These are phyloP conservation scores for Friedmanniomyces simplex DNA, from an alignment of 495 filamentous ascomycete species.

Conservation along the genomic window DNA sequence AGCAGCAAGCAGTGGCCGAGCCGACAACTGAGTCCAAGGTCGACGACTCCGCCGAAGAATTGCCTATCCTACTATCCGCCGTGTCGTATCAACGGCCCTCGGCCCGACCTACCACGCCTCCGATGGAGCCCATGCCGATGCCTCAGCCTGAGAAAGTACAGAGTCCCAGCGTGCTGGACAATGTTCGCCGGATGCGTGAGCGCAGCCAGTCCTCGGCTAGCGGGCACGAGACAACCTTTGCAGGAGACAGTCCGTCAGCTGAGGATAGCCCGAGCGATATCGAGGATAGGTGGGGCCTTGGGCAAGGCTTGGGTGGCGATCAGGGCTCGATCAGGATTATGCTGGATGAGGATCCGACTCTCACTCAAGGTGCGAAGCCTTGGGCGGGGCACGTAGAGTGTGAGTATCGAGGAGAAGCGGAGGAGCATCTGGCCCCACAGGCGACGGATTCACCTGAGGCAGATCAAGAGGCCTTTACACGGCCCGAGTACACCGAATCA, in stretches of 20 bases:
- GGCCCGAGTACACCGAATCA: background rate
- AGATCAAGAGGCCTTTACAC: background rate
- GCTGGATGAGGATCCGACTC: slow-evolving; percentile 8
- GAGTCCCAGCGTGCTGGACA: slow-evolving; percentile 18
- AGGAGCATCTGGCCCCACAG: background rate
- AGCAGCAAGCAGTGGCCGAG: slow-evolving; percentile 50
- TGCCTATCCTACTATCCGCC: slow-evolving; percentile 13
- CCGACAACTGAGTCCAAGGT: slow-evolving; percentile 33
- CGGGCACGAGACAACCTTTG: slow-evolving; percentile 6
- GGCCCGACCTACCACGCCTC: slow-evolving; percentile 11
- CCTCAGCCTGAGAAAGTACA: slow-evolving; percentile 1
- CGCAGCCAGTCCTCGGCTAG: slow-evolving; percentile 8
- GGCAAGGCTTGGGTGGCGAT: background rate
- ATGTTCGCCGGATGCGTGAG: slow-evolving; percentile 13
- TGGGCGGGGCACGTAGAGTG: background rate
- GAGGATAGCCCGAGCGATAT: slow-evolving; percentile 16
- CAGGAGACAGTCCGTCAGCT: slow-evolving; percentile 12
- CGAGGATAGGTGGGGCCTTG: slow-evolving; percentile 17
- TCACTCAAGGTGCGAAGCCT: background rate
- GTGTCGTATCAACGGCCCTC: slow-evolving; percentile 38
- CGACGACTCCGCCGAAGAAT: slow-evolving; percentile 17
- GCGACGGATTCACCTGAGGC: background rate
- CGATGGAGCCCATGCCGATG: background rate
- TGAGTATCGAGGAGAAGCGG: background rate
- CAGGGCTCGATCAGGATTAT: slow-evolving; percentile 20